Evolutionary conservation across 768 basidiomycete genomes (phyloP), one percentile per base, ranked within the genome.

Genomic region (Gelatoporia subvermispora): DNA sequence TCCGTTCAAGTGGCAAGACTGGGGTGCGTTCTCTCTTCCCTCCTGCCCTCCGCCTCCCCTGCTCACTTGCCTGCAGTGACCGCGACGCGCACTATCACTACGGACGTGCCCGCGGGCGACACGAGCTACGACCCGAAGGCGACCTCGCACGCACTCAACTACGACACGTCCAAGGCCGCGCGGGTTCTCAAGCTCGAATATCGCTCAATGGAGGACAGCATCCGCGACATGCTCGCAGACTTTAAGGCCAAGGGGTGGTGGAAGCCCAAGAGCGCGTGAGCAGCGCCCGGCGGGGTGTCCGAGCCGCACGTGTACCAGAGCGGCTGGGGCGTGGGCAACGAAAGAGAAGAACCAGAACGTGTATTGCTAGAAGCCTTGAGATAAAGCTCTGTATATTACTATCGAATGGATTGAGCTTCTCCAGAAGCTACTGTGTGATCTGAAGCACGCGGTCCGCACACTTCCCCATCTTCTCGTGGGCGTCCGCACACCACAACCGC

Each of bases 161-260:
- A 67, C 45, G 58, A 71, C 48, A 60, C 63, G 3, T 38, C 62
- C 8, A 78, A 78, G 56, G 65, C 39, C 9, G 36, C 34, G n/a
- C 38, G 47, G 10, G 45, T 61, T 8, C 47, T 65, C 8, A 60
- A 58, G 1, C 45, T 63, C n/a, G 45, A 54, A 24, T 60, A 52
- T 39, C 54, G 44, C 20, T 41, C 45, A 4, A 47, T 57, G n/a
- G 50, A 57, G 16, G 56, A 62, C 42, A 49, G 41, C 2, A 54
- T 53, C 8, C 51, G 45, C 41, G 63, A 61, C 43, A 48, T 48
- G 1, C 10, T 64, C 3, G 56, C 36, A 25, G 54, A 60, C 38
- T 60, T 58, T 44, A 58, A 54, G 45, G 45, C 46, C 48, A 53
- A 50, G 46, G 60, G 60, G 2, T 63, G 60, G 60, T 31, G 28